Conservation (phyloP, 352 stramenopile genomes). For the Globisporangium cystogenes region DNA sequence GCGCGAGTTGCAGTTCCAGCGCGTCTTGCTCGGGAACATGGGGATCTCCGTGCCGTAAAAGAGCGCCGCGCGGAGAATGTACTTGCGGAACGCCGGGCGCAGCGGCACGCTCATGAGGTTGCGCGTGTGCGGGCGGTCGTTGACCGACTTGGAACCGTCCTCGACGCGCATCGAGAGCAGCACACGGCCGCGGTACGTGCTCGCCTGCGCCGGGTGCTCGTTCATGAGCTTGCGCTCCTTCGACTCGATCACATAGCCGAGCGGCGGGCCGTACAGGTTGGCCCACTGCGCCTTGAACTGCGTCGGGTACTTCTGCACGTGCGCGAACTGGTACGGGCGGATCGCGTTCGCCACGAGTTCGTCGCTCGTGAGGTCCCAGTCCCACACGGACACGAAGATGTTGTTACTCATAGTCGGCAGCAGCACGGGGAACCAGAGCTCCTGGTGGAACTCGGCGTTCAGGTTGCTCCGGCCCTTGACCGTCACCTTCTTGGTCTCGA, state of each 20-base stretch:
- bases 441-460: conserved; percentile 54
- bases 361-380: conserved; percentile 63
- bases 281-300: conserved; percentile 61
- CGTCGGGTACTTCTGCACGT: conserved; percentile 53
- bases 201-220: conserved; percentile 50
- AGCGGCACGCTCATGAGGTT: conserved; percentile 44
- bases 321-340: conserved; percentile 64
- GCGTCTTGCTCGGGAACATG: conserved; percentile 58
- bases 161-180: conserved; percentile 64
- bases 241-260: conserved; percentile 47
- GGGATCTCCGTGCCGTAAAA: conserved; percentile 84
- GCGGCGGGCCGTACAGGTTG: conserved; percentile 80
- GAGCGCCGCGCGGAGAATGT: conserved; percentile 53
- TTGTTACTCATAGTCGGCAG: conserved; percentile 79
- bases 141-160: conserved; percentile 57
- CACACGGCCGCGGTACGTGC: conserved; percentile 74
- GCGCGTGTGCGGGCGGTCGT: conserved; percentile 57
- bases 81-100: conserved; percentile 36
- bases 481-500: conserved; percentile 67
- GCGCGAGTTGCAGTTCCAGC: conserved; percentile 60
- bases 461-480: conserved; percentile 53
- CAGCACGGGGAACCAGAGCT: conserved; percentile 85
- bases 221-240: conserved; percentile 45
- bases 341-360: conserved; percentile 71
- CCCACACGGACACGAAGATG: conserved; percentile 83